A percentile compares a stretch with the other conserved stretches of the same genome.
phyloP scores from a whole-genome alignment of 805 yeast genomes.

The Kuraishia piskuri region DNA sequence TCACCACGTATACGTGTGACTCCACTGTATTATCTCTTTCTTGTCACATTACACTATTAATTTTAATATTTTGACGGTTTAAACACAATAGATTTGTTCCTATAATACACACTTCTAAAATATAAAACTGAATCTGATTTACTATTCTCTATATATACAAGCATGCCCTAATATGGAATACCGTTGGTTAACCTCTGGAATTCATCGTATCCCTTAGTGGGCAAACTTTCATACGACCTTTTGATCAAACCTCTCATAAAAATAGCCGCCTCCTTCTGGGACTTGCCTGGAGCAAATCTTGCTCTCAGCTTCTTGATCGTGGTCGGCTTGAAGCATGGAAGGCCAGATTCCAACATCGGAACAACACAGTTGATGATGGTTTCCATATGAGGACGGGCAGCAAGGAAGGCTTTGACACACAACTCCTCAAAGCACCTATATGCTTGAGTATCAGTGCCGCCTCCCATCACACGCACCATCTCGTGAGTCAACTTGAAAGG shows the following conservation, averaged over 20 bases:
- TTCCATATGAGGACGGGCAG: constrained; percentile 83
- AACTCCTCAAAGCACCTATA: constrained; percentile 91
- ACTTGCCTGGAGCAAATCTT: constrained; percentile 74
- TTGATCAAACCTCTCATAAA: constrained; percentile 68
- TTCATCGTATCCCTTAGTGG: constrained; percentile 94
- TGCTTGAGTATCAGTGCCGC: constrained; percentile 73
- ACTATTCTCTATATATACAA: background rate
- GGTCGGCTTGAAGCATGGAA: constrained; percentile 89
- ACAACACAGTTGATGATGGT: constrained; percentile 74
- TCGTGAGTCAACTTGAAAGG: constrained; percentile 95
- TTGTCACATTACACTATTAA: no score
- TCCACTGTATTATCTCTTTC: background rate
- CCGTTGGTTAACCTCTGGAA: constrained; percentile 96
- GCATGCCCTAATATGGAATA: constrained; percentile 61
- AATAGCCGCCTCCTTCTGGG: constrained; percentile 78
- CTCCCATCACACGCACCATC: constrained; percentile 97
- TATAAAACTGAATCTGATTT: no score
- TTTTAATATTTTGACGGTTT: no score
- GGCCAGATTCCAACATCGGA: constrained; percentile 92
- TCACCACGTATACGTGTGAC: background rate
- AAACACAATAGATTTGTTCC: background rate
- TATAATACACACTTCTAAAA: no score
- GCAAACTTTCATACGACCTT: constrained; percentile 78
- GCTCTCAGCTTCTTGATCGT: constrained; percentile 71
- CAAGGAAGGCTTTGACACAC: constrained; percentile 85